Conservation (phyloP, 2,329 filamentous ascomycete genomes). For the Monosporascus sp. region DNA sequence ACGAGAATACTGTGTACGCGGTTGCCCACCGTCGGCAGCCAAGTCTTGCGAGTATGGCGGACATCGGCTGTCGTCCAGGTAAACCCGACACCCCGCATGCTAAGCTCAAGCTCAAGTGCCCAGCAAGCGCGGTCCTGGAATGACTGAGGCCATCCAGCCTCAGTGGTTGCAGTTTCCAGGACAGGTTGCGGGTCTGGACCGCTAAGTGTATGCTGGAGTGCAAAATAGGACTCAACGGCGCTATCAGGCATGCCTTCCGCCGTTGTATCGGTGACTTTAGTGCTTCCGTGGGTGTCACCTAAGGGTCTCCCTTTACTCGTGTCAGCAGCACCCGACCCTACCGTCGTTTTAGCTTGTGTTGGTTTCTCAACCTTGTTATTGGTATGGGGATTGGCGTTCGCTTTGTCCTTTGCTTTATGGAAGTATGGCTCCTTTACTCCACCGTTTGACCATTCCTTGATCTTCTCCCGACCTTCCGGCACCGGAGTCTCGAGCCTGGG, state of each 20-base stretch:
- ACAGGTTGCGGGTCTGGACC: slow-evolving; percentile 24
- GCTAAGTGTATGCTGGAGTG: slow-evolving; percentile 14
- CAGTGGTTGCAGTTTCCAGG: slow-evolving; percentile 31
- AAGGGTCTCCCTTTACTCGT: background rate
- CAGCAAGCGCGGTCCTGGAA: slow-evolving; percentile 34
- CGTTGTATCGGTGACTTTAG: slow-evolving; percentile 1
- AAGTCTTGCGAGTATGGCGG: slow-evolving; percentile 35
- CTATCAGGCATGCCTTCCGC: slow-evolving; percentile 2
- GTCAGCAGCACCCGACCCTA: background rate
- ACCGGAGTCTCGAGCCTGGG: slow-evolving; percentile 23
- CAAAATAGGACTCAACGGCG: slow-evolving; percentile 5
- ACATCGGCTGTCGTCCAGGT: slow-evolving; percentile 40
- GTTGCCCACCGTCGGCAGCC: slow-evolving; percentile 33
- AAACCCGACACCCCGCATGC: slow-evolving; percentile 38
- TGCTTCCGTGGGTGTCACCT: background rate
- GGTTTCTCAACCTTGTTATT: too few relatives aligned
- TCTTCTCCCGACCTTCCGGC: slow-evolving; percentile 4
- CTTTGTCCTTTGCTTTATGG: background rate
- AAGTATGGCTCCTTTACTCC: slow-evolving; percentile 8
- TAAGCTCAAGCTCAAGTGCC: slow-evolving; percentile 37
- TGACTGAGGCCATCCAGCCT: slow-evolving; percentile 32
- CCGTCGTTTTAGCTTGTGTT: background rate
- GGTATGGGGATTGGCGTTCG: background rate
- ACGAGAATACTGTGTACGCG: slow-evolving; percentile 33
- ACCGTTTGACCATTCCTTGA: slow-evolving; percentile 10